Conservation (phyloP, 202 grass and related monocot species). For the Digitaria exilis region DNA sequence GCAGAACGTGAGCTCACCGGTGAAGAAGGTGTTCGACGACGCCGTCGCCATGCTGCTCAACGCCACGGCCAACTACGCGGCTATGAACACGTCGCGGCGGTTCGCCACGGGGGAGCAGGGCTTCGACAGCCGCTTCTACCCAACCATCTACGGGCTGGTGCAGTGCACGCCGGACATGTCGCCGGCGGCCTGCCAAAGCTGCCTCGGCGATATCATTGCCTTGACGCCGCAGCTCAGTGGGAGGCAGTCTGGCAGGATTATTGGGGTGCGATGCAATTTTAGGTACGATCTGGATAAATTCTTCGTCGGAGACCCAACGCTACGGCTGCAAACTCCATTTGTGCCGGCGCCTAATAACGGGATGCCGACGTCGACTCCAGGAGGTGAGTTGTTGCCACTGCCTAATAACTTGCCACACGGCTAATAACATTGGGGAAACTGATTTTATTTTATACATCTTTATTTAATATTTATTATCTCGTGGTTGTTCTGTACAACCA, state of each 20-base stretch:
- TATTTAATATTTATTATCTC: no score
- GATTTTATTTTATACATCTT: no score
- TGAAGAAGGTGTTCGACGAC: conserved; percentile 35
- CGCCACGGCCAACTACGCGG: conserved; percentile 37
- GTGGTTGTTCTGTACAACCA: no score
- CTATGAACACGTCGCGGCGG: conserved; percentile 27
- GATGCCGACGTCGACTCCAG: not conserved
- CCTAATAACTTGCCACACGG: no score
- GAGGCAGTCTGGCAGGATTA: conserved; percentile 27
- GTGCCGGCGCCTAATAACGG: not conserved
- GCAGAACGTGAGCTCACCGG: conserved; percentile 28
- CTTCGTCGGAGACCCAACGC: conserved; percentile 37
- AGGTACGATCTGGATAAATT: conserved; percentile 58
- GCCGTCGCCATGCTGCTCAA: conserved; percentile 40
- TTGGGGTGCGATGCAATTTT: conserved; percentile 47
- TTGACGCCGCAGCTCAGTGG: conserved; percentile 1
- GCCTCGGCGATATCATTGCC: conserved; percentile 37
- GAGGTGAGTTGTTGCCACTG: conserved; percentile 11
- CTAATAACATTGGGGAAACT: not conserved
- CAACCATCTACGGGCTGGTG: conserved; percentile 48
- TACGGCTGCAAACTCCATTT: conserved; percentile 34
- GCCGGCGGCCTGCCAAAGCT: conserved; percentile 41
- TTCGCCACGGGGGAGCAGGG: conserved; percentile 63
- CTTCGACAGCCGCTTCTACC: not conserved
- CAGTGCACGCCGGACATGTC: conserved; percentile 71